phyloP scores from a whole-genome alignment of 495 filamentous ascomycete genomes.

The Penicillium riverlandense region DNA sequence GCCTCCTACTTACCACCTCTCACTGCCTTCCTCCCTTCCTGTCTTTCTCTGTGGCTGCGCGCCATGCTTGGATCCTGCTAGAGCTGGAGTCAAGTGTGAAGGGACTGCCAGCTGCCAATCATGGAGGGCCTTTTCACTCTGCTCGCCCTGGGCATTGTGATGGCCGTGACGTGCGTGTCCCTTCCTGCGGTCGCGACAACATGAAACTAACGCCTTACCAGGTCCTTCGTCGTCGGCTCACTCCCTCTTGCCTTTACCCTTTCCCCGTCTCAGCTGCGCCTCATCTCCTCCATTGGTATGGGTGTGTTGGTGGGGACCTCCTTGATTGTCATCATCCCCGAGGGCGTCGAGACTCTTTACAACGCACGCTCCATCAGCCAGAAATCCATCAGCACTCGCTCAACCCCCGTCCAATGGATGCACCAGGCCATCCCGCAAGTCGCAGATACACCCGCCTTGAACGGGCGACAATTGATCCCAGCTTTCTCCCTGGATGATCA shows the following conservation, averaged over 20 bases:
- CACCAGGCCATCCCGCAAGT: slow-evolving; percentile 16
- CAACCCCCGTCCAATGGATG: slow-evolving; percentile 22
- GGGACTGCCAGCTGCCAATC: slow-evolving; percentile 16
- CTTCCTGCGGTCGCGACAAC: neutral
- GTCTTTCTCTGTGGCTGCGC: neutral
- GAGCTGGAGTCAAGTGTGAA: slow-evolving; percentile 14
- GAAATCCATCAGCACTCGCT: slow-evolving; percentile 25
- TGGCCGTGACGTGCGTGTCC: slow-evolving; percentile 80
- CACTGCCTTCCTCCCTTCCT: neutral
- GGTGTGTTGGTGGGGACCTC: slow-evolving; percentile 92
- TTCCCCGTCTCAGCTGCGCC: slow-evolving; percentile 77
- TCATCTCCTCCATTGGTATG: slow-evolving; percentile 89
- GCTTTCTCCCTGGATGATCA: slow-evolving; percentile 6
- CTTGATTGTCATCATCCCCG: slow-evolving; percentile 94
- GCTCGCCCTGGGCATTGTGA: slow-evolving; percentile 78
- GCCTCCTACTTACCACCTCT: too few species aligned
- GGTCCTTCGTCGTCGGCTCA: slow-evolving; percentile 91
- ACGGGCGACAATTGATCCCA: slow-evolving; percentile 6
- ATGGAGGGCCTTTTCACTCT: slow-evolving; percentile 84
- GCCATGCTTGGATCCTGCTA: slow-evolving; percentile 20
- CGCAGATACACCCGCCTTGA: slow-evolving; percentile 4
- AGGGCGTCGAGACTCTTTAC: slow-evolving; percentile 89
- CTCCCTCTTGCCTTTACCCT: slow-evolving; percentile 86
- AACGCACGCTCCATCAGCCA: slow-evolving; percentile 38
- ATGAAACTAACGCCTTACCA: slow-evolving; percentile 26